Base-by-base conservation (phyloP, 768 basidiomycete species). In the Rhizopogon rudus region DNA sequence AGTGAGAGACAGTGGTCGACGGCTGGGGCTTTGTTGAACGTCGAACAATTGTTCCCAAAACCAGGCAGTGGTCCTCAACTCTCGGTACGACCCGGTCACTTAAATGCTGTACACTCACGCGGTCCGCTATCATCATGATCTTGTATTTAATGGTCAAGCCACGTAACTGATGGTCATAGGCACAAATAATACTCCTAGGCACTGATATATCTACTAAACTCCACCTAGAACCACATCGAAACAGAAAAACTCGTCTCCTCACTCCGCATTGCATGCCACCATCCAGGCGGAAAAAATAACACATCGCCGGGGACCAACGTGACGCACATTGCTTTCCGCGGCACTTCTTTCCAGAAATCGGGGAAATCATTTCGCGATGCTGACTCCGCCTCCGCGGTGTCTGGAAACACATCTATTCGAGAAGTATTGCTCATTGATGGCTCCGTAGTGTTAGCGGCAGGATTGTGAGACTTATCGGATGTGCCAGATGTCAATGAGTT, bases 211-310 rank as follows among this genome's bases (percentile, higher is more conserved):
- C 31, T 8, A 33, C 9, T 33, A 51, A 49, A 44, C 57, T 61
- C 62, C 65, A 71, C 65, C 70, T 72, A 95, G 69, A 92, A 95
- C 91, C 92, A 94, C 80, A 93, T 87, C 33, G 93, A 95, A 44
- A 94, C 79, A 42, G 92, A 94, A 66, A 91, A 87, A 72, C 91
- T 93, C 40, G 77, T 82, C 22, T 81, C 80, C 71, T 91, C 90
- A 68, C 84, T 87, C 59, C 85, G 81, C 88, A 93, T 90, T 16
- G 87, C 88, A 69, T 96, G 93, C 93, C 93, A 96, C 93, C 93
- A 96, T 29, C 90, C 86, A 4, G 90, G 88, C 17, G 96, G 96
- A 60, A 98, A 86, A 66, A 90, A 88, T 44, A 98, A 73, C 43
- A 95, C 54, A 70, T 98, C 96, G 0, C 95, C 96, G 1, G 93